phyloP scores from a whole-genome alignment of 2,329 filamentous ascomycete species.

The Huntiella omanensis region DNA sequence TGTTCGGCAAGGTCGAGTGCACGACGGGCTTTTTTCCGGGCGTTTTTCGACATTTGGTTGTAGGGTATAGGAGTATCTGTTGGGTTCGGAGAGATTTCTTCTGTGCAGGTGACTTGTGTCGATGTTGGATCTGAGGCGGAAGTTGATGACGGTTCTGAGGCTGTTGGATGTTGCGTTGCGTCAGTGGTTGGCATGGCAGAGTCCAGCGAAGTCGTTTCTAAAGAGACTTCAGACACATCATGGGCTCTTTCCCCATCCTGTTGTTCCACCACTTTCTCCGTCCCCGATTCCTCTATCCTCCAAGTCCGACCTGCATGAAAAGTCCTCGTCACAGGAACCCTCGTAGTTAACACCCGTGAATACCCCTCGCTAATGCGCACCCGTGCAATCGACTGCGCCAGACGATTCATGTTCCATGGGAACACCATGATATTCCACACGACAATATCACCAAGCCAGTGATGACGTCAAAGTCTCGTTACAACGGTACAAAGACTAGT shows the following conservation, averaged over 20 bases:
- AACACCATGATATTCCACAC: not conserved
- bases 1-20: not conserved
- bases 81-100: not conserved
- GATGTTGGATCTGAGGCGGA: not conserved
- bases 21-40: not conserved
- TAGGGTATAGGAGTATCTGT: not conserved
- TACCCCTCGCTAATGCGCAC: not conserved
- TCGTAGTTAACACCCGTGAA: not conserved
- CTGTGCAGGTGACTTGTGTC: not conserved
- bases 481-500: too few relatives aligned
- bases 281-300: not conserved
- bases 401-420: not conserved
- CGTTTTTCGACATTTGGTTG: not conserved
- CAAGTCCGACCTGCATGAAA: not conserved
- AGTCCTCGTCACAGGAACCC: not conserved
- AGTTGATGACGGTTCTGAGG: not conserved
- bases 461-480: too few relatives aligned
- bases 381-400: constrained; percentile 5
- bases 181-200: not conserved
- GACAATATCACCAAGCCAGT: not conserved
- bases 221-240: not conserved
- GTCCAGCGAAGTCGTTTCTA: not conserved
- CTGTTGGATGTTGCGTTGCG: not conserved
- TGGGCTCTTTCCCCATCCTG: not conserved
- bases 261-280: not conserved